Base-by-base conservation (phyloP, 2,329 filamentous ascomycete species). In the Penicillium sclerotiorum region DNA sequence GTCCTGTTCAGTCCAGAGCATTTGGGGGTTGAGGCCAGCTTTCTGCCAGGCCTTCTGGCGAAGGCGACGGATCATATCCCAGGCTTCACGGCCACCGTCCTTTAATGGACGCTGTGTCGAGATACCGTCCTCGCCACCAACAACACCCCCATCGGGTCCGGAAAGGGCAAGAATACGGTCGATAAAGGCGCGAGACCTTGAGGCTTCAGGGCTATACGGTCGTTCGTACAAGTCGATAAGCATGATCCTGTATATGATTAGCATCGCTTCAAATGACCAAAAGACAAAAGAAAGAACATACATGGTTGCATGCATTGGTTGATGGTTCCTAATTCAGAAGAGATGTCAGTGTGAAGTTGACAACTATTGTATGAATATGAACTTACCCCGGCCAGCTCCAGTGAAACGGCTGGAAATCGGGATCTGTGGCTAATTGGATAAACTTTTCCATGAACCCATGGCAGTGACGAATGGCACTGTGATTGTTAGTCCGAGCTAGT, bases 401-500 rank as follows among this genome's bases (percentile, higher is more conserved):
- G 40, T 75, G 72, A 40, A 78, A 77, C 0, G 73, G 73, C 50
- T 77, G 72, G 35, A 78, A 73, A 39, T 75, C 73, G 17, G 74
- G 69, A 53, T 77, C 74, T 3, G 72, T 73, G 4, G 73, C 74
- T 20, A 78, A 60, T n/a, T 69, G 68, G 17, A 77, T 72, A 44
- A 77, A 78, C 43, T 78, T 78, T 39, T 75, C 69, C 72, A 77
- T 74, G 45, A 76, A 78, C 1, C 73, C 72, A 57, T 77, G 74
- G 43, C 74, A 77, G 50, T 74, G 72, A 13, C 72, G 74, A 32
- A 78, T 61, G 8, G 75, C 75, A 50, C 74, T 74, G 36, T 8
- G 13, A 25, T 1, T 13, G n/a, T 65, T 22, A 61, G 53, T 32
- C 39, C 13, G 25, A 1, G 17, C 18, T 5, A 3, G 11, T 15